These are phyloP conservation scores for Magnaporthales sp. DNA, from an alignment of 2,329 filamentous ascomycete genomes.

Conservation along the genomic window DNA sequence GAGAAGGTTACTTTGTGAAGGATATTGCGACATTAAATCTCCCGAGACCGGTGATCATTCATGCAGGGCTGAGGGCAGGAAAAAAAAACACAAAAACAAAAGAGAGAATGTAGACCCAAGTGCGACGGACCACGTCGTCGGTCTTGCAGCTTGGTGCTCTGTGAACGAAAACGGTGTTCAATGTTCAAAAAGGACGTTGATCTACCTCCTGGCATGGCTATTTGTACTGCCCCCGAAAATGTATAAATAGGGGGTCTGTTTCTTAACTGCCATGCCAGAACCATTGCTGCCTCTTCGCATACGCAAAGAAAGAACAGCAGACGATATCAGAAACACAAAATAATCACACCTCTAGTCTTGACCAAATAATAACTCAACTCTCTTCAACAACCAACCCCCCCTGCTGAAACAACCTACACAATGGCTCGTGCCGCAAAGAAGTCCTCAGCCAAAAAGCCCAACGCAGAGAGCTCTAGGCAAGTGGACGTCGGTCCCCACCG, in stretches of 20 bases:
- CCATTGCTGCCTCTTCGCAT: not conserved
- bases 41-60: not conserved
- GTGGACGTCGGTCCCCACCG: not conserved
- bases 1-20: not conserved
- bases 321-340: not conserved
- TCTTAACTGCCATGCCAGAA: not conserved
- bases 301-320: not conserved
- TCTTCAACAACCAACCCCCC: not conserved
- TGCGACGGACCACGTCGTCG: not conserved
- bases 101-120: not conserved
- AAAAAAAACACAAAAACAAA: not conserved
- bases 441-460: not conserved
- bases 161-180: not conserved
- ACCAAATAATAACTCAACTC: not conserved
- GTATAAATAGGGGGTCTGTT: not conserved
- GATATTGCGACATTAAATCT: not conserved
- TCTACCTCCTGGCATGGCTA: not conserved
- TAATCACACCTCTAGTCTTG: too few species aligned
- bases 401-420: not conserved
- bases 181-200: not conserved
- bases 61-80: not conserved
- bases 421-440: not conserved
- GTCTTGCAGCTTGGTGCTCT: not conserved
- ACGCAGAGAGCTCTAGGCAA: not conserved
- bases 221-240: not conserved